These are phyloP conservation scores for Zygotorulaspora florentina DNA, from an alignment of 805 yeast genomes.

Conservation along the genomic window DNA sequence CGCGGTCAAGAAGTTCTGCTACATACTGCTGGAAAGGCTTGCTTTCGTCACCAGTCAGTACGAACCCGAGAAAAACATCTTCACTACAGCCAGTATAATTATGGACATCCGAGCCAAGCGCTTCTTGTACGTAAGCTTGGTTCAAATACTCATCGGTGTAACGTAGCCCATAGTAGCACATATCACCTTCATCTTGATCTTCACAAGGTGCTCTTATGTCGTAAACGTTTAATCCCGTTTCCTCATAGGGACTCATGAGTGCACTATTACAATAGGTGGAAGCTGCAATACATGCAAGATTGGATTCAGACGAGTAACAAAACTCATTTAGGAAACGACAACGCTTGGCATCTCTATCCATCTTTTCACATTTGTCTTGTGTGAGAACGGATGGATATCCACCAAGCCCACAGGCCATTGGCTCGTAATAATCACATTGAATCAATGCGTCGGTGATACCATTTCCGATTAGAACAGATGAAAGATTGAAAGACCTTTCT, in stretches of 20 bases:
- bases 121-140: conserved; percentile 60
- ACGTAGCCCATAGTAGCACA: conserved; percentile 71
- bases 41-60: conserved; percentile 77
- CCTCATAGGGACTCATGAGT: conserved; percentile 59
- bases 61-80: conserved; percentile 63
- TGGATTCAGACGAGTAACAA: conserved; percentile 60
- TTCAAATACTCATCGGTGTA: conserved; percentile 75
- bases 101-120: conserved; percentile 83
- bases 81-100: conserved; percentile 63
- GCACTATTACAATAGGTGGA: conserved; percentile 69
- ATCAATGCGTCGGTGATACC: conserved; percentile 83
- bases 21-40: conserved; percentile 78
- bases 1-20: conserved; percentile 60
- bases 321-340: conserved; percentile 58
- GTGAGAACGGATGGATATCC: conserved; percentile 73
- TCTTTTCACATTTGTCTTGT: conserved; percentile 63
- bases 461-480: conserved; percentile 85
- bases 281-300: conserved; percentile 82
- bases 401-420: conserved; percentile 93
- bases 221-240: conserved; percentile 80
- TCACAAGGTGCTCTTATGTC: conserved; percentile 82
- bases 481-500: conserved; percentile 57
- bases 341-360: conserved; percentile 58
- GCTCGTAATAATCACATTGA: conserved; percentile 76
- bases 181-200: conserved; percentile 49